phyloP scores from a whole-genome alignment of 805 yeast species.

The Hanseniaspora clermontiae region DNA sequence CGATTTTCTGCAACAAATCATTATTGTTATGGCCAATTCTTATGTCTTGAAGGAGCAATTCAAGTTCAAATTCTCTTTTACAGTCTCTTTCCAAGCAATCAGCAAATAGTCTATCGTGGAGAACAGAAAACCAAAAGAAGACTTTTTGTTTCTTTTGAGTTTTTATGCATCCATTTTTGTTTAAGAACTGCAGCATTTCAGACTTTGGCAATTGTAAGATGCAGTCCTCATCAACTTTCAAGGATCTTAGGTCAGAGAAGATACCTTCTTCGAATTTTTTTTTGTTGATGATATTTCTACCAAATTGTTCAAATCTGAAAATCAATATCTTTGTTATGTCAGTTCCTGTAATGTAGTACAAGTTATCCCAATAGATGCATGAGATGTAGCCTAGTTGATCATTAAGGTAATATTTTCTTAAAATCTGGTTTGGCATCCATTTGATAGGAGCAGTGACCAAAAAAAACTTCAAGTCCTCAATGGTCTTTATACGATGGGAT shows the following conservation, averaged over 20 bases:
- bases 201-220: conserved; percentile 78
- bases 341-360: conserved; percentile 86
- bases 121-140: conserved; percentile 91
- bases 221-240: conserved; percentile 81
- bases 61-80: conserved; percentile 55
- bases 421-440: conserved; percentile 81
- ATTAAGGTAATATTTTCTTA: conserved; percentile 71
- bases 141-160: conserved; percentile 96
- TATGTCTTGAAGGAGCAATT: conserved; percentile 17
- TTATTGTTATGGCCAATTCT: not conserved
- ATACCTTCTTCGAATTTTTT: conserved; percentile 96
- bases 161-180: conserved; percentile 73
- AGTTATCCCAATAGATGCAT: conserved; percentile 83
- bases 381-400: conserved; percentile 86
- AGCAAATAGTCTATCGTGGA: conserved; percentile 80
- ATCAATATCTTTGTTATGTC: conserved; percentile 88
- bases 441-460: conserved; percentile 88
- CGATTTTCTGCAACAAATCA: not conserved
- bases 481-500: conserved; percentile 32
- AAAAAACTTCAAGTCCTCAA: conserved; percentile 73
- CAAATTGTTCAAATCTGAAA: conserved; percentile 79
- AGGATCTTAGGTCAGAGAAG: conserved; percentile 74
- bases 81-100: conserved; percentile 90
- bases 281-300: conserved; percentile 68
- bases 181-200: conserved; percentile 67